These are phyloP conservation scores for Aspergillus luchuensis DNA, from an alignment of 2,329 filamentous ascomycete species.

Conservation along the genomic window DNA sequence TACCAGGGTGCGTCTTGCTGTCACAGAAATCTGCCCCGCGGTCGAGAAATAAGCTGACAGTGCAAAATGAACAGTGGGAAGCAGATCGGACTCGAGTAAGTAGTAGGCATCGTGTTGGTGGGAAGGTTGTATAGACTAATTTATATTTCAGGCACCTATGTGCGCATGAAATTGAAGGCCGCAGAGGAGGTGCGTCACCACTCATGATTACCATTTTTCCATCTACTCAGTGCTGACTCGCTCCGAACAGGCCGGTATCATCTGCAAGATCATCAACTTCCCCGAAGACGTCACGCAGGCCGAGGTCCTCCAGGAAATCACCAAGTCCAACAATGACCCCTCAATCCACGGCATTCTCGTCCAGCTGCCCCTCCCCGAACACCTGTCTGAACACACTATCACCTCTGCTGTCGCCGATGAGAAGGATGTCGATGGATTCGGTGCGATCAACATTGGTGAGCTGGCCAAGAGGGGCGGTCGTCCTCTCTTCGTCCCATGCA, in stretches of 20 bases:
- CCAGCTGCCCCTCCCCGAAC: slow-evolving; percentile 84
- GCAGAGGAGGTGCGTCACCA: slow-evolving; percentile 73
- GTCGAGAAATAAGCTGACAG: slow-evolving; percentile 9
- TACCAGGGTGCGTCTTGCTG: slow-evolving; percentile 71
- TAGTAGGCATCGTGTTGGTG: slow-evolving; percentile 20
- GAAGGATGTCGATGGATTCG: slow-evolving; percentile 98
- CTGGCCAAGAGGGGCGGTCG: slow-evolving; percentile 91
- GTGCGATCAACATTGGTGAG: slow-evolving; percentile 91
- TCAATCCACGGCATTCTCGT: slow-evolving; percentile 89
- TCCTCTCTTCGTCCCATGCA: slow-evolving; percentile 91
- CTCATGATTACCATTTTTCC: neutral
- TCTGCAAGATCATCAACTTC: slow-evolving; percentile 82
- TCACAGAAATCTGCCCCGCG: neutral
- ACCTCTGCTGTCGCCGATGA: slow-evolving; percentile 89
- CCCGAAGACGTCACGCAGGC: slow-evolving; percentile 78
- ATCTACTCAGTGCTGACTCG: slow-evolving; percentile 10
- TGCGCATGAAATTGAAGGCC: slow-evolving; percentile 99
- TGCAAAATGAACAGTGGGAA: slow-evolving; percentile 66
- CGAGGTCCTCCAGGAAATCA: slow-evolving; percentile 82
- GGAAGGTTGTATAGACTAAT: slow-evolving; percentile 25
- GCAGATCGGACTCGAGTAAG: slow-evolving; percentile 88
- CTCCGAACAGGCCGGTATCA: slow-evolving; percentile 74
- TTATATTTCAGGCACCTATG: slow-evolving; percentile 75
- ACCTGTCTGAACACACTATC: slow-evolving; percentile 85
- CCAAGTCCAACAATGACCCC: slow-evolving; percentile 81